Evolutionary conservation across 495 filamentous ascomycete genomes (phyloP), one percentile per base, ranked within the genome.

Genomic region (Lichina pygmaea): DNA sequence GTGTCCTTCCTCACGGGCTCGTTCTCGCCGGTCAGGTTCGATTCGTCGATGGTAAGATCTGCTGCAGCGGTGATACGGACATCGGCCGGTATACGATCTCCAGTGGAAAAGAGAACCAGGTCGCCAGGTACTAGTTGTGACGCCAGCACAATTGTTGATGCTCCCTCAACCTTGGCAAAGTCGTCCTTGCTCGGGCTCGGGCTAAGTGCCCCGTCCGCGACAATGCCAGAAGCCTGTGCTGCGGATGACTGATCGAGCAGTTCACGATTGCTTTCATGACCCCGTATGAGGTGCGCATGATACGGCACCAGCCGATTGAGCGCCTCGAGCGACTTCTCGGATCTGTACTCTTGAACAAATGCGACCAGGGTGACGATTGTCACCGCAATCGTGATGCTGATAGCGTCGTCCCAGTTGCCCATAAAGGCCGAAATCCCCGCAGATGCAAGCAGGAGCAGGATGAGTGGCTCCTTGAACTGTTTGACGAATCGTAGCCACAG

Each of bases 261-360:
- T 33, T 34, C 36, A 17, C 33, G 33, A 59, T 47, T 46, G 2
- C 34, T 6, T 6, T 36, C 9, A 17, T 54, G 49, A 34, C 72
- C 70, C 44, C 89, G 75, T 34, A 95, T 81, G 8, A 93, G 62
- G 57, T 99, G 84, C 6, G 89, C 89, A 59, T 82, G 81, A 56
- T 95, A 85, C 24, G 89, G 91, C 0, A 95, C 86, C 33, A 99
- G 63, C 49, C 86, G 81, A 55, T 77, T 93, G 46, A 99, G 65
- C 43, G 89, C 89, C 58, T 95, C 89, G 54, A 99, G 71, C 2
- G 86, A 93, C 60, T 95, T 92, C 57, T 99, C 91, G 38, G 86
- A 94, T 47, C 91, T 72, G 57, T 94, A 95, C 59, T 99, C 89
- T 56, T 99, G 89, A 46, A 95, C 71, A 54, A 99, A 99, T 9